Percentiles rank a stretch among this genome's conserved stretches.
phyloP scores from a whole-genome alignment of 768 basidiomycete species.

The Gautieria morchelliformis region DNA sequence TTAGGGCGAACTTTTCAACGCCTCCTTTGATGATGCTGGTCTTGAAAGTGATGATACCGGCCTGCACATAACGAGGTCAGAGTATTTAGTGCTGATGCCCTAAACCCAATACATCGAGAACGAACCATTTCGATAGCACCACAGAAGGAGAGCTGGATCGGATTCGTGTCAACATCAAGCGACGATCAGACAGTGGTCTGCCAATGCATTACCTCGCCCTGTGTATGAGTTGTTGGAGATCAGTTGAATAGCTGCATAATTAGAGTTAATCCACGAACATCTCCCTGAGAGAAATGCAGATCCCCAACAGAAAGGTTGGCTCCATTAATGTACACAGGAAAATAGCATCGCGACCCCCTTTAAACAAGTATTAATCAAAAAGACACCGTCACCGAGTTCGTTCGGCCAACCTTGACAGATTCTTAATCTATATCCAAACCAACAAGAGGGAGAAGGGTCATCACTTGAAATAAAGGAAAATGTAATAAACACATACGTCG shows the following conservation, averaged over 20 bases:
- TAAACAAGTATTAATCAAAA: background rate
- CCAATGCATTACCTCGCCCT: slow-evolving; percentile 44
- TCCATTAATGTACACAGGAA: slow-evolving; percentile 69
- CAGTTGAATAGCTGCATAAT: slow-evolving; percentile 14
- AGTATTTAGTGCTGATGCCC: background rate
- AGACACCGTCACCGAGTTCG: background rate
- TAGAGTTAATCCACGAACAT: slow-evolving; percentile 28
- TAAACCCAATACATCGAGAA: background rate
- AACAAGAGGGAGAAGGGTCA: background rate
- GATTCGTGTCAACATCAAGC: background rate
- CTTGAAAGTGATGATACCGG: slow-evolving; percentile 63
- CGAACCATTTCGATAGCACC: slow-evolving; percentile 69
- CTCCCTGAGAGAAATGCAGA: slow-evolving; percentile 72
- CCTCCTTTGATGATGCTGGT: slow-evolving; percentile 68
- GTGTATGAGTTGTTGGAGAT: slow-evolving; percentile 8
- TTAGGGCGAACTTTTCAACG: slow-evolving; percentile 62
- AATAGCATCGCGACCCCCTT: slow-evolving; percentile 62
- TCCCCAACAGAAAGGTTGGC: slow-evolving; percentile 74
- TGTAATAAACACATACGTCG: slow-evolving; percentile 34
- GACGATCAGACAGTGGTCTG: background rate
- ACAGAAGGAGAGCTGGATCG: slow-evolving; percentile 52
- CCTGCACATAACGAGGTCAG: slow-evolving; percentile 23
- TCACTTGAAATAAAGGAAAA: background rate
- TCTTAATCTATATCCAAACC: slow-evolving; percentile 51
- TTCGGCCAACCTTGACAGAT: slow-evolving; percentile 42